phyloP scores from a whole-genome alignment of 2,329 filamentous ascomycete genomes.

The Cladophialophora yegresii region DNA sequence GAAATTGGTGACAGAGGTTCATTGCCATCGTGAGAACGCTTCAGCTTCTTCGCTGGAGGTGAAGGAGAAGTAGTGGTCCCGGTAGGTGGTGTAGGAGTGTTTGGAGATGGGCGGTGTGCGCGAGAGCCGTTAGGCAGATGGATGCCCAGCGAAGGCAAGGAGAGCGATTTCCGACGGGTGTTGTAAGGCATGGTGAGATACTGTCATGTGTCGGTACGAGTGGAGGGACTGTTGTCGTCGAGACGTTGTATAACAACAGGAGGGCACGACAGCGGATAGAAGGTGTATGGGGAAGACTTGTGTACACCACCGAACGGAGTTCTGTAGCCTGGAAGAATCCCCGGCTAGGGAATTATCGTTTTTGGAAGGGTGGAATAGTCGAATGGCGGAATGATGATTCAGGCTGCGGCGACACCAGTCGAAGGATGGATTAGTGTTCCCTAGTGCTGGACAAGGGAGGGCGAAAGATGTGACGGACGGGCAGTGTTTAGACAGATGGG shows the following conservation, averaged over 20 bases:
- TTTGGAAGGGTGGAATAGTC: conserved; percentile 18
- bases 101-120: conserved; percentile 59
- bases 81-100: conserved; percentile 62
- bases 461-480: conserved; percentile 24
- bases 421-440: conserved; percentile 17
- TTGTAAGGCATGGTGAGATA: conserved; percentile 81
- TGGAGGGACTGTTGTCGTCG: conserved; percentile 23
- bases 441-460: conserved; percentile 19
- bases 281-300: conserved; percentile 19
- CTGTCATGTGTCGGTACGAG: conserved; percentile 25
- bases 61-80: conserved; percentile 58
- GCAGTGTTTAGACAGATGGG: conserved; percentile 21
- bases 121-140: conserved; percentile 67
- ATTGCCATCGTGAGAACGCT: conserved; percentile 68
- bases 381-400: conserved; percentile 32
- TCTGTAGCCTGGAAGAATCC: conserved; percentile 14
- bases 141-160: conserved; percentile 88
- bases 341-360: conserved; percentile 16
- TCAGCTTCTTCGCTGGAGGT: conserved; percentile 68
- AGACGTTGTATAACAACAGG: conserved; percentile 33
- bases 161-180: conserved; percentile 93
- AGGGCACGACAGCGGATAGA: conserved; percentile 20
- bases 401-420: conserved; percentile 30
- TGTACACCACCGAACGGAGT: conserved; percentile 23
- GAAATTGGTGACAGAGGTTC: conserved; percentile 40